These are phyloP conservation scores for Zygnema cylindricum DNA, from an alignment of 139 green algal genomes.

Conservation along the genomic window DNA sequence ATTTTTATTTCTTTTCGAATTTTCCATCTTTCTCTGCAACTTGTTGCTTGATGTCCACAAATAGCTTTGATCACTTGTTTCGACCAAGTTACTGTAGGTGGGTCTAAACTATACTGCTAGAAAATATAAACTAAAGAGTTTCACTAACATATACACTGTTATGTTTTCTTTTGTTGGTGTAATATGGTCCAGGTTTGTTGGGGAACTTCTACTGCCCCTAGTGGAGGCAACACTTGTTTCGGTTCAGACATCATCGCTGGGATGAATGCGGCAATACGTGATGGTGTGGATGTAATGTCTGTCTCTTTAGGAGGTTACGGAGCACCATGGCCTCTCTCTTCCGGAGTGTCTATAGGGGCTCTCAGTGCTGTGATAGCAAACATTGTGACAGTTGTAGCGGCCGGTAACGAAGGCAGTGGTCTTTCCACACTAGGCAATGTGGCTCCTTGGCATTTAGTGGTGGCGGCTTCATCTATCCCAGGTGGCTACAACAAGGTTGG, in stretches of 20 bases:
- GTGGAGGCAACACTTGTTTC: background rate
- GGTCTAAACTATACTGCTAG: too few species aligned
- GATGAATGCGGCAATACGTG: conserved; percentile 6
- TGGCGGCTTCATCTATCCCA: background rate
- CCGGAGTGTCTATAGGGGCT: background rate
- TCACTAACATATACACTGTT: too few species aligned
- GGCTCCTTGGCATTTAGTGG: conserved; percentile 11
- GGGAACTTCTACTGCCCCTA: background rate
- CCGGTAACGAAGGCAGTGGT: background rate
- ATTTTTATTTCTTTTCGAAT: background rate
- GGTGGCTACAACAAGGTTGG: background rate
- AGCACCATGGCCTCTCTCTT: background rate
- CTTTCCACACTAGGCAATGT: background rate
- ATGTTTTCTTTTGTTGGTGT: too few species aligned
- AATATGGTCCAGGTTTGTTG: background rate
- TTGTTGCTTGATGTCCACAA: too few species aligned
- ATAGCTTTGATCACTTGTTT: too few species aligned
- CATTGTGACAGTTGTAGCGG: conserved; percentile 2
- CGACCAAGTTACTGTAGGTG: too few species aligned
- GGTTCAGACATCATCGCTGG: conserved; percentile 31
- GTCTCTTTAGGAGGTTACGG: background rate
- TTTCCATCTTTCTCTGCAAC: too few species aligned
- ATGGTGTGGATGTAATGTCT: conserved; percentile 45
- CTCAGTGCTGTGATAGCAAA: background rate
- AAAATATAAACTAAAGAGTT: too few species aligned